A percentile compares a stretch with the other conserved stretches of the same genome.
Evolutionary conservation across 441 rosid species (phyloP).

Genomic region (Bocquillonia castaneifolia): DNA sequence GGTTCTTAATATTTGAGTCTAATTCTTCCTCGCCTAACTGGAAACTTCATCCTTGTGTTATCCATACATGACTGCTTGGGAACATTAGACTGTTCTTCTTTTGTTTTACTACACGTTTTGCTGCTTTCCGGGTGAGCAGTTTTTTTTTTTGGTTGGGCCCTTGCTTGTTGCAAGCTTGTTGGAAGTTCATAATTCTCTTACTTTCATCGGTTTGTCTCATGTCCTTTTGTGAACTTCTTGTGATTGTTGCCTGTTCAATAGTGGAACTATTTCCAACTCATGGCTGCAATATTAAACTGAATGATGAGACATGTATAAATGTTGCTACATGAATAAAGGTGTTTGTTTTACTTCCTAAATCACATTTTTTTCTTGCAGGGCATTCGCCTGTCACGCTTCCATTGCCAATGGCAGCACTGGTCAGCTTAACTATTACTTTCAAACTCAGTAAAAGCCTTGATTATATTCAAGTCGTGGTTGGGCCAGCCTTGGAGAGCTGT

Average conservation of each 20-base stretch:
- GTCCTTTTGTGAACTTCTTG: neutral
- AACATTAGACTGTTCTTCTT: neutral
- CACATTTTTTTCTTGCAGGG: conserved; percentile 29
- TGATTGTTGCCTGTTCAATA: neutral
- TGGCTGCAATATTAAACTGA: neutral
- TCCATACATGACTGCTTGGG: neutral
- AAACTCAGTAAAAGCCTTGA: conserved; percentile 43
- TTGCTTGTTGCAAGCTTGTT: conserved; percentile 5
- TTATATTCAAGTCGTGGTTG: conserved; percentile 52
- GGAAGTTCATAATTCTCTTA: neutral
- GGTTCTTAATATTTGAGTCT: neutral
- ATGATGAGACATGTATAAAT: neutral
- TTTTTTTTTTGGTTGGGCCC: neutral
- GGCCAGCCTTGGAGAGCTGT: conserved; percentile 57
- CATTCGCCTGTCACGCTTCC: conserved; percentile 42
- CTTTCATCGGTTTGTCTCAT: neutral
- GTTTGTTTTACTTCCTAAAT: conserved; percentile 9
- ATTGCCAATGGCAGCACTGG: conserved; percentile 63
- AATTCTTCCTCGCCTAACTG: neutral
- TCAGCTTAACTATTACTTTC: conserved; percentile 66
- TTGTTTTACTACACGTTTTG: neutral
- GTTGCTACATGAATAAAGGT: neutral
- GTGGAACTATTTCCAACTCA: neutral
- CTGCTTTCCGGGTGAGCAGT: neutral
- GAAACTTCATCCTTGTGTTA: neutral